A percentile compares a stretch with the other conserved stretches of the same genome.
Evolutionary conservation across 176 grass and related monocot species (phyloP).

Genomic region (Aegilops bicornis): DNA sequence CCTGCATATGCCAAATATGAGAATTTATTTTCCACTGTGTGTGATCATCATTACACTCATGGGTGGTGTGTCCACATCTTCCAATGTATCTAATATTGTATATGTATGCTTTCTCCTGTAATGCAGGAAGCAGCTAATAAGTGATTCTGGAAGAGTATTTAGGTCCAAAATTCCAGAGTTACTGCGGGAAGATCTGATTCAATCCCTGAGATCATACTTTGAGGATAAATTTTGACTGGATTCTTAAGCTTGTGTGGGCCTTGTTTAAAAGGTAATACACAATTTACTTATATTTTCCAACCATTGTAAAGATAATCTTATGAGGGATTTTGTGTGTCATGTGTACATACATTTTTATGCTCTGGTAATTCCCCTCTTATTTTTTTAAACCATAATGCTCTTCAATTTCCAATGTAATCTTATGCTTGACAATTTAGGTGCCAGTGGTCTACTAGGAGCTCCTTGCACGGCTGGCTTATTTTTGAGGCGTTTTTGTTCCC

Average conservation of each 20-base stretch:
- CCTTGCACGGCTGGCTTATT: conserved; percentile 36
- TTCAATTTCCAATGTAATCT: neutral
- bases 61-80: neutral
- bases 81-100: conserved; percentile 13
- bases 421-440: conserved; percentile 34
- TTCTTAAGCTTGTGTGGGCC: conserved; percentile 24
- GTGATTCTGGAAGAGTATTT: conserved; percentile 59
- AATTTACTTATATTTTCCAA: neutral
- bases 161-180: conserved; percentile 58
- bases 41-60: neutral
- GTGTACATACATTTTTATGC: neutral
- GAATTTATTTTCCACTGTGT: neutral
- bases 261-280: neutral
- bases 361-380: neutral
- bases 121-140: conserved; percentile 71
- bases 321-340: neutral
- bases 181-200: conserved; percentile 52
- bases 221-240: conserved; percentile 42
- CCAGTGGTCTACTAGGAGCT: conserved; percentile 31
- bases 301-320: neutral
- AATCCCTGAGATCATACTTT: conserved; percentile 54
- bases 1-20: neutral
- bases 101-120: conserved; percentile 18
- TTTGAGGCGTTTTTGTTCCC: conserved; percentile 43
- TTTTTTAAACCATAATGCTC: neutral